Base-by-base conservation (phyloP, 164 flowering plant genomes). In the Chimonanthus salicifolius region DNA sequence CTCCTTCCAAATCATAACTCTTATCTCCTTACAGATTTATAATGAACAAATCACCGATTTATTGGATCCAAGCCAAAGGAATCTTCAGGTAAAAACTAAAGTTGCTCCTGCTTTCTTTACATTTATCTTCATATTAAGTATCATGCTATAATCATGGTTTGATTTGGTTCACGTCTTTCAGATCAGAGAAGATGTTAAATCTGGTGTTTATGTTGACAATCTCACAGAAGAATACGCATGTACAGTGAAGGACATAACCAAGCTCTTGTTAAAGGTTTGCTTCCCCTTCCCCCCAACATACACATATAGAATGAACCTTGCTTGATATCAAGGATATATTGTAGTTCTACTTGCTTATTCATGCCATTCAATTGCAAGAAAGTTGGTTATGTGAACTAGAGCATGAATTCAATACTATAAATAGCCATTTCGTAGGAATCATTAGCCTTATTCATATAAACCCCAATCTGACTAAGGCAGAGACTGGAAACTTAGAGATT, bases 31-130 rank as follows among this genome's bases (percentile, higher is more conserved):
- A 2, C 91, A 95, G 98, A 96, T 96, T 10, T 96, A 96, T 77
- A 96, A 96, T 86, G 99, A 96, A 72, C 99, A 96, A 84, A 96
- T 96, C 66, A 92, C 99, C 13, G 98, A 96, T 82, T 78, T 96
- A 76, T 77, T 96, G 90, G 97, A 96, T 69, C 92, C 98, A 46
- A 88, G 69, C 76, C 96, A 88, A 69, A 83, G 76, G 75, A 90
- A 87, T 75, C 97, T 93, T 66, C 98, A 89, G 96, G 99, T 93
- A 78, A 64, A 58, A 68, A 3, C 69, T 69, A 45, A 8, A 18
- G 2, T 44, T 47, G 1, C 62, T 10, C 65, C 44, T 64, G 18
- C 47, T 20, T 48, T 64, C 2, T 48, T 11, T 69, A 13, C 60
- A 43, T 58, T 51, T 49, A 21, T 72, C 48, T 8, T 5, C 13